phyloP scores from a whole-genome alignment of 345 rosid genomes.

The Erodium maritimum region DNA sequence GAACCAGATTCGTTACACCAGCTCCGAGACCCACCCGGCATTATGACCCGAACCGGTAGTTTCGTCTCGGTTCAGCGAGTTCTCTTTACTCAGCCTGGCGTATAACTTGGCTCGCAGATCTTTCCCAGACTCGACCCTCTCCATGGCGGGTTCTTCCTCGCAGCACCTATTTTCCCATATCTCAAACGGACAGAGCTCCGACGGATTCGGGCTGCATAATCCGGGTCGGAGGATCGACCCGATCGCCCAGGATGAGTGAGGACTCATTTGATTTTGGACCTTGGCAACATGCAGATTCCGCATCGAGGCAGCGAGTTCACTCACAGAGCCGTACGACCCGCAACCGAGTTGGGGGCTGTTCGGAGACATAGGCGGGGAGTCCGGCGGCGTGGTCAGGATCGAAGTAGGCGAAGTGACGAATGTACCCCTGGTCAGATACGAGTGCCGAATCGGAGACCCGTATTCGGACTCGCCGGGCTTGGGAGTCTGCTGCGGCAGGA shows the following conservation, averaged over 20 bases:
- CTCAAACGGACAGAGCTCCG: constrained; percentile 34
- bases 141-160: constrained; percentile 64
- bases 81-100: constrained; percentile 58
- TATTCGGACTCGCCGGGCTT: constrained; percentile 31
- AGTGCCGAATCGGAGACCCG: neutral
- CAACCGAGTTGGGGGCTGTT: constrained; percentile 37
- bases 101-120: constrained; percentile 53
- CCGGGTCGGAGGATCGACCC: constrained; percentile 53
- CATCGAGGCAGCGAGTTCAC: constrained; percentile 42
- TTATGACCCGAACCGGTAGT: constrained; percentile 27
- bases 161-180: constrained; percentile 9
- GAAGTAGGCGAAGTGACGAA: constrained; percentile 26
- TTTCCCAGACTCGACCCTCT: constrained; percentile 77
- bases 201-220: constrained; percentile 21
- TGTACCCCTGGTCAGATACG: neutral
- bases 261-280: too few relatives aligned
- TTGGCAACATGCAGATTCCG: constrained; percentile 54
- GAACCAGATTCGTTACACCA: constrained; percentile 22
- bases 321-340: constrained; percentile 39
- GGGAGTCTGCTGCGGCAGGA: constrained; percentile 39
- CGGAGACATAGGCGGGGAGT: constrained; percentile 49
- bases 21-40: constrained; percentile 74
- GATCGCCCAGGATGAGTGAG: constrained; percentile 29
- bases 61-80: constrained; percentile 25
- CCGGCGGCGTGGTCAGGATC: constrained; percentile 12